Evolutionary conservation across 2,329 filamentous ascomycete species (phyloP), one percentile per base, ranked within the genome.

Genomic region (Hypoxylon sp.): DNA sequence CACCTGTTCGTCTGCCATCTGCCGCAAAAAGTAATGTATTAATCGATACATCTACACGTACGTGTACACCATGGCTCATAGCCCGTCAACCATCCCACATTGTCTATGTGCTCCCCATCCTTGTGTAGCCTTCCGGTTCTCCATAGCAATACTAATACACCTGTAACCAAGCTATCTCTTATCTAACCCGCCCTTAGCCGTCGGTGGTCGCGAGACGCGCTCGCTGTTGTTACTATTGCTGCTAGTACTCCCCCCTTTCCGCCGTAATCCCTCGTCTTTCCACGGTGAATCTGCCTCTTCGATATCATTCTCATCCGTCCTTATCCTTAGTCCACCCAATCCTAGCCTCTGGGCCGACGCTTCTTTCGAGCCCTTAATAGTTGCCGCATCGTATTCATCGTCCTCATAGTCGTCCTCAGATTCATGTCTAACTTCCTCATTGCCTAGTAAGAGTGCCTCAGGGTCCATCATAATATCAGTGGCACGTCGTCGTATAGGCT

Each of bases 401-500:
- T 73, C 62, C 1, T 73, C 69, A 14, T 63, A 58, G 6, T 69
- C 61, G 5, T 65, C 45, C 3, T 60, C 58, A 9, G 32, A 30
- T 2, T 34, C 53, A 2, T 64, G 41, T 10, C 63, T 57, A 5
- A 52, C 53, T 25, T 69, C 68, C 6, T 72, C 71, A 1, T 72
- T 72, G 5, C 73, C 75, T 23, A 65, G 60, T 4, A 72, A 70
- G 65, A 69, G 64, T 38, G 72, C 79, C 32, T 78, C 77, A n/a
- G 77, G 76, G 14, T 78, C 77, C 72, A 77, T 74, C 10, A 77
- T 65, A 13, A 78, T 75, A 34, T 77, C 77, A 0, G 76, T 75
- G 14, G 72, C 49, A 32, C 67, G 68, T 51, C 76, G 67, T n/a
- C 77, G 72, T 63, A 79, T 76, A 11, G 80, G 87, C 73, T 87